Evolutionary conservation across 2,329 filamentous ascomycete species (phyloP).

Genomic region (Elsinoe batatas): DNA sequence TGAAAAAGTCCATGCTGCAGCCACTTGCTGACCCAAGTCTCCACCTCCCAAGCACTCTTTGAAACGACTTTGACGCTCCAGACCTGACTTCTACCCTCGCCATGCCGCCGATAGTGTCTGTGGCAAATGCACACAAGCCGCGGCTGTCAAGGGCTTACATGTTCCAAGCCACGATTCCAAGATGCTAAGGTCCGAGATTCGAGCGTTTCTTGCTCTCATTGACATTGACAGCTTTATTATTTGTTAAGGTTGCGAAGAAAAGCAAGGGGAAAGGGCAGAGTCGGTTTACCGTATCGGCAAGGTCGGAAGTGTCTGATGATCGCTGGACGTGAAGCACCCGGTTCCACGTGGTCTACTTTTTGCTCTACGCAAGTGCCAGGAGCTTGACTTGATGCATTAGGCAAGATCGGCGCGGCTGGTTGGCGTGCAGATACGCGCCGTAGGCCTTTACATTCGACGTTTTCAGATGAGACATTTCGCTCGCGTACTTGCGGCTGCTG

Average conservation of each 20-base stretch:
- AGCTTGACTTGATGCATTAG: constrained; percentile 2
- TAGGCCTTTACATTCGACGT: neutral
- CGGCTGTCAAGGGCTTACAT: neutral
- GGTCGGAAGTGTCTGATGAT: constrained; percentile 7
- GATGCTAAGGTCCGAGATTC: neutral
- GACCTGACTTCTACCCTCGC: neutral
- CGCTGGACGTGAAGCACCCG: constrained; percentile 1
- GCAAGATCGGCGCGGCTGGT: neutral
- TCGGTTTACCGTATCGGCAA: neutral
- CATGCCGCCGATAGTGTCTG: neutral
- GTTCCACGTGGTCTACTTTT: constrained; percentile 5
- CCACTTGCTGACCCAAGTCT: neutral
- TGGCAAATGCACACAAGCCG: neutral
- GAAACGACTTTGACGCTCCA: neutral
- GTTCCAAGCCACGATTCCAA: neutral
- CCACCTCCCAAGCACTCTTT: neutral
- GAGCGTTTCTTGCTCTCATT: neutral
- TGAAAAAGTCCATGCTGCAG: neutral
- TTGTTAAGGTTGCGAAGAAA: neutral
- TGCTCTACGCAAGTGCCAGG: neutral
- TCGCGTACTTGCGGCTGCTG: neutral
- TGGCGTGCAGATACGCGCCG: neutral
- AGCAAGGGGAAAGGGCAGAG: neutral
- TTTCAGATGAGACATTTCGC: neutral
- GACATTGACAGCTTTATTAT: neutral